A percentile compares a stretch with the other conserved stretches of the same genome.
phyloP scores from a whole-genome alignment of 2,329 filamentous ascomycete species.

The Ceratocystis cubensis region DNA sequence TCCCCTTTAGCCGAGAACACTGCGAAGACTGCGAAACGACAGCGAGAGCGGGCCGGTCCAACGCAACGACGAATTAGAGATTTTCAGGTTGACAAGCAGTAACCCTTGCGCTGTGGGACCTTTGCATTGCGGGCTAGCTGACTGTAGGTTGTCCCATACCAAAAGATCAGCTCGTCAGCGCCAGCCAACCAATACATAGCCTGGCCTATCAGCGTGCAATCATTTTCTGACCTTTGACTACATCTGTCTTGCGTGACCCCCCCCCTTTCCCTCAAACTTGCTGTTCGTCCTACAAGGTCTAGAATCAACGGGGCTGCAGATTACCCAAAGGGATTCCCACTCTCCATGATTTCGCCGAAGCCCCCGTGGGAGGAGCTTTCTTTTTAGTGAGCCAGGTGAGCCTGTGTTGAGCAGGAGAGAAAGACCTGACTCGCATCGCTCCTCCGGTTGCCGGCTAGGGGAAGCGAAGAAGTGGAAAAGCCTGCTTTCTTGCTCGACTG shows the following conservation, averaged over 20 bases:
- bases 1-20: background rate
- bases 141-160: too few relatives aligned
- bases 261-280: background rate
- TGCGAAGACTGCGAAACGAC: conserved; percentile 1
- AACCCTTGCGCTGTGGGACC: background rate
- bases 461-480: background rate
- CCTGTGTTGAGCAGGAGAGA: background rate
- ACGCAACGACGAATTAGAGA: background rate
- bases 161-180: background rate
- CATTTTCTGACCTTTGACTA: background rate
- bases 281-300: background rate
- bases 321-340: background rate
- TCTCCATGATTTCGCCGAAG: conserved; percentile 14
- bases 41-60: conserved; percentile 1
- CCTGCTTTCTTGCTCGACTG: background rate
- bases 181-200: background rate
- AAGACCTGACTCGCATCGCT: too few relatives aligned
- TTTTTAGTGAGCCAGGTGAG: background rate
- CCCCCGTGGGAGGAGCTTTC: background rate
- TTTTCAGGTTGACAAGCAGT: background rate
- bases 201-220: background rate
- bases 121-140: background rate
- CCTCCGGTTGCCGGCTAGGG: too few relatives aligned
- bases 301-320: background rate
- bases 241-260: background rate